Conservation (phyloP, 352 stramenopile genomes). For the Globisporangium polare region DNA sequence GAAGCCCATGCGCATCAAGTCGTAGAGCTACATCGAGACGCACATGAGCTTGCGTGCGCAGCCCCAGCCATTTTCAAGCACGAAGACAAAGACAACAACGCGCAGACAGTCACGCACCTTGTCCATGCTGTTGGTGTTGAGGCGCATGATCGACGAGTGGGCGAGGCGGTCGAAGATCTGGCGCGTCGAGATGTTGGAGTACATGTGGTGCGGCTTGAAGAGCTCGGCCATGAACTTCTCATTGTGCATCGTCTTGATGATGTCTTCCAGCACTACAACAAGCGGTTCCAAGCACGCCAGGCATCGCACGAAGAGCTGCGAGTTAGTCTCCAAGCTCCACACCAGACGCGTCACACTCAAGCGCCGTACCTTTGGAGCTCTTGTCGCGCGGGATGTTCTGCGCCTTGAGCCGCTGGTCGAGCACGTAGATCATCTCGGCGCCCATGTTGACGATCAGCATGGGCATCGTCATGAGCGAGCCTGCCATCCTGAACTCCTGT, state of each 20-base stretch:
- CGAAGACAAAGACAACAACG: not conserved
- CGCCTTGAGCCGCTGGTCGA: slow-evolving; percentile 90
- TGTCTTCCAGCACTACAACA: slow-evolving; percentile 82
- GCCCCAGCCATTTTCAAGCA: not conserved
- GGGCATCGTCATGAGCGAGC: slow-evolving; percentile 85
- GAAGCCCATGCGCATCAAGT: slow-evolving; percentile 95
- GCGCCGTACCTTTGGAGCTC: slow-evolving; percentile 59
- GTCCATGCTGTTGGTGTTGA: slow-evolving; percentile 93
- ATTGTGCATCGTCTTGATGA: slow-evolving; percentile 92
- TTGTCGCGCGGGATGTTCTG: slow-evolving; percentile 90
- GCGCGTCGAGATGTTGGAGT: slow-evolving; percentile 83
- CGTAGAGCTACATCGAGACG: slow-evolving; percentile 64
- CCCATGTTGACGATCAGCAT: slow-evolving; percentile 94
- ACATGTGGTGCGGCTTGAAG: slow-evolving; percentile 92
- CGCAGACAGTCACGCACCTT: slow-evolving; percentile 42
- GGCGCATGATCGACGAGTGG: slow-evolving; percentile 93
- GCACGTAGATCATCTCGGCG: slow-evolving; percentile 93
- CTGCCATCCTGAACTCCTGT: slow-evolving; percentile 28
- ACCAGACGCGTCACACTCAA: not conserved
- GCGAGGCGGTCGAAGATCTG: slow-evolving; percentile 91
- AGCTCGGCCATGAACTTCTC: slow-evolving; percentile 89
- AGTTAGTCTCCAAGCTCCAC: not conserved
- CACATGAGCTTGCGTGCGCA: not conserved
- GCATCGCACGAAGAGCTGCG: not conserved
- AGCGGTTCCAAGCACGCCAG: not conserved